A percentile compares a stretch with the other conserved stretches of the same genome.
phyloP scores from a whole-genome alignment of 768 basidiomycete species.

The Lactarius evosmus region DNA sequence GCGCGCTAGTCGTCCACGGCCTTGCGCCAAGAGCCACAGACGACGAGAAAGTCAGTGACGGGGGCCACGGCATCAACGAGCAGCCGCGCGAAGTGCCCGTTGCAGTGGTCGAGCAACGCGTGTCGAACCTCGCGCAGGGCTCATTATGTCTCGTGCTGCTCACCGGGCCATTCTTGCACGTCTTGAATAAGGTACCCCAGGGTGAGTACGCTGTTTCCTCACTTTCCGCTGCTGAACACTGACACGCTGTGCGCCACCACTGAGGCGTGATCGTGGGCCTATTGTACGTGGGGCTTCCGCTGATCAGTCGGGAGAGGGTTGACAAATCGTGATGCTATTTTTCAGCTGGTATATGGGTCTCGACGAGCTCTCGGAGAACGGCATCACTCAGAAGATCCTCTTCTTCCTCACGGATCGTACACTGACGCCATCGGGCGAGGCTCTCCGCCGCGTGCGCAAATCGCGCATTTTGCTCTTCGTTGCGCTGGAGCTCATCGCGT shows the following conservation, averaged over 20 bases:
- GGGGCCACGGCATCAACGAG: slow-evolving; percentile 12
- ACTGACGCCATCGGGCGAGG: slow-evolving; percentile 62
- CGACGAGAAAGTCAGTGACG: slow-evolving; percentile 38
- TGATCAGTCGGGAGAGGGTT: not conserved
- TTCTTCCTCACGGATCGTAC: slow-evolving; percentile 73
- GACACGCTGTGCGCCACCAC: not conserved
- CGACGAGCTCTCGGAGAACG: slow-evolving; percentile 75
- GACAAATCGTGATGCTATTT: not conserved
- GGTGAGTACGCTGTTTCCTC: slow-evolving; percentile 33
- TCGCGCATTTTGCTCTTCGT: slow-evolving; percentile 72
- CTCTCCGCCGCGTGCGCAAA: slow-evolving; percentile 69
- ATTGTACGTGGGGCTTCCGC: slow-evolving; percentile 52
- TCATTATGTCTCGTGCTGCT: slow-evolving; percentile 74
- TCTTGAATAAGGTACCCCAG: slow-evolving; percentile 76
- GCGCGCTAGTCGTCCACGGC: slow-evolving; percentile 72
- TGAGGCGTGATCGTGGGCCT: slow-evolving; percentile 75
- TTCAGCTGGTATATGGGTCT: slow-evolving; percentile 88
- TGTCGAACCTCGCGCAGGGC: slow-evolving; percentile 87
- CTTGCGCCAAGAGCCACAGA: slow-evolving; percentile 34
- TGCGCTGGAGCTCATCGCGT: slow-evolving; percentile 72
- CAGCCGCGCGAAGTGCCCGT: slow-evolving; percentile 51
- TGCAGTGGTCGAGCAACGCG: slow-evolving; percentile 87
- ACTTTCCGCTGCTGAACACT: slow-evolving; percentile 18
- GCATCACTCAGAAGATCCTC: slow-evolving; percentile 76
- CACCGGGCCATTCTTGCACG: slow-evolving; percentile 75